These are phyloP conservation scores for Athelia psychrophila DNA, from an alignment of 1,284 basidiomycete genomes.

Conservation along the genomic window DNA sequence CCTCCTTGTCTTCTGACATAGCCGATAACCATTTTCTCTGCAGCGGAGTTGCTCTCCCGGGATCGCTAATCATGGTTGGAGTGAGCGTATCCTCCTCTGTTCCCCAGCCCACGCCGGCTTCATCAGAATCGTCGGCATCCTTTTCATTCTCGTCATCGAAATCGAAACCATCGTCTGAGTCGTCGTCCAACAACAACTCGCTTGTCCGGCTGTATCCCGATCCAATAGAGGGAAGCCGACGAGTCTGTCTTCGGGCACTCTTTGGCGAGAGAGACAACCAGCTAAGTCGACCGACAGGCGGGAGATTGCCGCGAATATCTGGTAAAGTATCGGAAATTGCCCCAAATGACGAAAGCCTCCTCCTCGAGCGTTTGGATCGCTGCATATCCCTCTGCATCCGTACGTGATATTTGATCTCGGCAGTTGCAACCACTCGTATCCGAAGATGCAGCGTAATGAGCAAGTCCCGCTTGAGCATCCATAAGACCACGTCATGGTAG, in stretches of 20 bases:
- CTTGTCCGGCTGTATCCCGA: conserved; percentile 37
- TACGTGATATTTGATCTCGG: conserved; percentile 70
- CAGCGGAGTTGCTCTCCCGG: conserved; percentile 72
- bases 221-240: conserved; percentile 41
- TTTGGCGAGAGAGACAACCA: conserved; percentile 54
- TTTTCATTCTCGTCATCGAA: conserved; percentile 33
- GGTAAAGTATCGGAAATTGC: neutral
- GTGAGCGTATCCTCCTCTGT: conserved; percentile 50
- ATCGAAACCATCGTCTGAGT: conserved; percentile 27
- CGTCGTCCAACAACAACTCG: conserved; percentile 31
- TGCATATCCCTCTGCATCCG: conserved; percentile 28
- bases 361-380: conserved; percentile 17
- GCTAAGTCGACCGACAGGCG: conserved; percentile 20
- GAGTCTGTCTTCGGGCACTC: conserved; percentile 40
- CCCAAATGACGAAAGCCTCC: conserved; percentile 10
- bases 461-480: conserved; percentile 88
- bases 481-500: conserved; percentile 85
- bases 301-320: conserved; percentile 13
- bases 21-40: conserved; percentile 79
- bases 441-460: conserved; percentile 85
- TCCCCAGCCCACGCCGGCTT: conserved; percentile 46
- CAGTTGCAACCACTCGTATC: conserved; percentile 80
- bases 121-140: conserved; percentile 26
- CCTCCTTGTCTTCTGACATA: conserved; percentile 80
- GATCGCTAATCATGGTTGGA: conserved; percentile 76